Base-by-base conservation (phyloP, 2,329 filamentous ascomycete genomes). In the Biscogniauxia mediterranea region DNA sequence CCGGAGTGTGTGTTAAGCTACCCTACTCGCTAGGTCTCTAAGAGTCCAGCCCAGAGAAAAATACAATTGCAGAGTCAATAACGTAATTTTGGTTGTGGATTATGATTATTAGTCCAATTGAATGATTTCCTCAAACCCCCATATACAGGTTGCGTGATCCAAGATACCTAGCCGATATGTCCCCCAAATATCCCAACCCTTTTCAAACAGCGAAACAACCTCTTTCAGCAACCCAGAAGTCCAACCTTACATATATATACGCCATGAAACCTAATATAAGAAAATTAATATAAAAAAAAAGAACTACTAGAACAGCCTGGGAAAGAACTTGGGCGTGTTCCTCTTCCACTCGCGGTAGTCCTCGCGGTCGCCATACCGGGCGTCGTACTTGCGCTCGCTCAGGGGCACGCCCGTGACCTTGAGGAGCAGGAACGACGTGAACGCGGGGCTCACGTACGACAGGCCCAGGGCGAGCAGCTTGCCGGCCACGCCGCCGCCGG, bases 291-390 rank as follows among this genome's bases (percentile, higher is more conserved):
- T n/a, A n/a, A n/a, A n/a, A n/a, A n/a, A n/a, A n/a, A n/a, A n/a
- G n/a, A n/a, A n/a, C n/a, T n/a, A n/a, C 25, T 63, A 76, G 62
- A 71, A 85, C 13, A 89, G 66, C 74, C 86, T 88, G 0, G 87
- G 86, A 62, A 90, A 76, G 70, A 90, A 83, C 76, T 83, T 84
- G 0, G 86, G 86, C 19, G 86, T 89, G 68, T 85, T 83, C 74
- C 79, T 77, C 79, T 89, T 89, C 88, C 88, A 90, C 72, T 83
- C 78, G 70, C 86, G 81, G 69, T 91, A 90, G 64, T 89, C 87
- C 74, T 85, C 83, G 50, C 84, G 78, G 63, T 87, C 77, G 0
- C 86, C 87, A 68, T 85, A 90, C 57, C 78, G 77, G 74, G 85
- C 81, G 73, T 90, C 86, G 69, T 91, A 90, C 76, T 90, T 90